Evolutionary conservation across 192 early-diverging fungal species (phyloP), one percentile per base, ranked within the genome.

Genomic region (Coemansia sp.): DNA sequence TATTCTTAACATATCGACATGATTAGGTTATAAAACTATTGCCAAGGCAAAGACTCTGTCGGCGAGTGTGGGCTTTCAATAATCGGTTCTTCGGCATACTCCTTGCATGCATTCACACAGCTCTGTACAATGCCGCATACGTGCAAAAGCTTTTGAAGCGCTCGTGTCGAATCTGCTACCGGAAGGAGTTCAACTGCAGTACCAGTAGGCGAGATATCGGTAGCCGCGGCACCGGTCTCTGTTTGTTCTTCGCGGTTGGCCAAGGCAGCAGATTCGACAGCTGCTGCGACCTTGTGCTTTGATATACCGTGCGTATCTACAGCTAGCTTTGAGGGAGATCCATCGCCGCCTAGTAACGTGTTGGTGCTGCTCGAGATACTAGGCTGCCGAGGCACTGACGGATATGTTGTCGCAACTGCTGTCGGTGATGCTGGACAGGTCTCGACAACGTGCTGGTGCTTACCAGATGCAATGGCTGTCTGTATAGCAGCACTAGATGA

Each of bases 51-150:
- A 22, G n/a, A 27, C 20, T 60, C 44, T 12, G 39, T 49, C 15
- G 34, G 7, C 11, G 27, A 47, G n/a, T 11, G n/a, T 8, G 67
- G 67, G 4, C 15, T 62, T 6, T 50, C 49, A 27, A 69, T 22
- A 3, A 35, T 32, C 1, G 68, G 11, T n/a, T 40, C 50, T 30
- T 63, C 53, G 0, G 50, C 22, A 29, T 53, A 45, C 30, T 58
- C 29, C 61, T 58, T 40, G 27, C 68, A 68, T 0, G 61, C 61
- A 30, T 70, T 55, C 1, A 70, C 68, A 34, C 68, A 70, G 29
- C 58, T 62, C 20, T 70, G 68, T 7, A 70, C 68, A 20, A 29
- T 27, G 16, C 61, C 61, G 40, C 68, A 70, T 35, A 35, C 62
- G 37, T 64, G 68, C 10, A 70, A 20, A 18, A 70, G 68, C 3